These are phyloP conservation scores for Chrysosporium keratinophilum DNA, from an alignment of 2,329 filamentous ascomycete genomes.

Conservation along the genomic window DNA sequence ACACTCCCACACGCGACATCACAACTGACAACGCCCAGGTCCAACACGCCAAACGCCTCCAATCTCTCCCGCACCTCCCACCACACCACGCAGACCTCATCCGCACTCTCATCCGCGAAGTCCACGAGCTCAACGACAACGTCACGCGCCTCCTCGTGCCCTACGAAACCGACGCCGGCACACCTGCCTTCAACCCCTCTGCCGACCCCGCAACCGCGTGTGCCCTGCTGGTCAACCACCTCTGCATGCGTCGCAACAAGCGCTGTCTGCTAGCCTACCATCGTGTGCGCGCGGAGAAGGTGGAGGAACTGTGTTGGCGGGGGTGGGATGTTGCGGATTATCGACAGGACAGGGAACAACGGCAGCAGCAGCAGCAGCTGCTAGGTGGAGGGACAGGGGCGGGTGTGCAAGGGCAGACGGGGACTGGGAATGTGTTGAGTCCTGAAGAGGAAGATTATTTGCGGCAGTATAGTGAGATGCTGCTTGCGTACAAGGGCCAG, in stretches of 20 bases:
- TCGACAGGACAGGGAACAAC: constrained; percentile 15
- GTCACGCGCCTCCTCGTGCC: constrained; percentile 67
- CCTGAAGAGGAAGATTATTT: constrained; percentile 97
- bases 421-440: constrained; percentile 64
- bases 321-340: constrained; percentile 38
- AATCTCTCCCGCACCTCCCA: constrained; percentile 73
- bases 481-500: constrained; percentile 94
- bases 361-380: constrained; percentile 37
- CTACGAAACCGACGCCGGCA: constrained; percentile 45
- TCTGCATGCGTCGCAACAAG: constrained; percentile 93
- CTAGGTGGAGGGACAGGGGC: constrained; percentile 35
- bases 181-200: constrained; percentile 61
- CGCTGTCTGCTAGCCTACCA: constrained; percentile 92
- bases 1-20: constrained; percentile 1
- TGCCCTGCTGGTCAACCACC: constrained; percentile 80
- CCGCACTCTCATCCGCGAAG: constrained; percentile 76
- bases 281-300: constrained; percentile 74
- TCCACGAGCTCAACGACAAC: constrained; percentile 84
- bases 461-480: constrained; percentile 76
- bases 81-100: constrained; percentile 89
- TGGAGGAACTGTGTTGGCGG: constrained; percentile 89
- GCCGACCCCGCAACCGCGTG: constrained; percentile 76
- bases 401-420: constrained; percentile 14
- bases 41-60: constrained; percentile 89
- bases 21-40: constrained; percentile 46